These are phyloP conservation scores for Exophiala bonariae DNA, from an alignment of 2,329 filamentous ascomycete species.

Conservation along the genomic window DNA sequence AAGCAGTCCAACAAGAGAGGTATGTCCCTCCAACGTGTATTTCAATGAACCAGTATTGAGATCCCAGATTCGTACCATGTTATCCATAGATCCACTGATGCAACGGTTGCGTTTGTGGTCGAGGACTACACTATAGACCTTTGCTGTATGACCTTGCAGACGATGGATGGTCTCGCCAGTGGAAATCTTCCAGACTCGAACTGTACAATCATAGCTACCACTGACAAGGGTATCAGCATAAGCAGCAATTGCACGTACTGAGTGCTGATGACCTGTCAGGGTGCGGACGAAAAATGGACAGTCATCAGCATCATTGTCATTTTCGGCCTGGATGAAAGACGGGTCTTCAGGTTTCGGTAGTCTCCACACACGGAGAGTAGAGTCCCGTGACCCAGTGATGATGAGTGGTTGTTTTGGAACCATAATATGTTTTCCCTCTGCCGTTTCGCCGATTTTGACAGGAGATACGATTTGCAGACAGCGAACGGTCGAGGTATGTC, in stretches of 20 bases:
- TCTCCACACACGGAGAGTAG: conserved; percentile 90
- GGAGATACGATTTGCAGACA: conserved; percentile 94
- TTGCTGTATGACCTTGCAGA: conserved; percentile 81
- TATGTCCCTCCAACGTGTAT: conserved; percentile 89
- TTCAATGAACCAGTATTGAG: conserved; percentile 81
- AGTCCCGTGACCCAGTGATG: conserved; percentile 95
- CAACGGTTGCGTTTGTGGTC: conserved; percentile 90
- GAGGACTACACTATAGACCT: conserved; percentile 95
- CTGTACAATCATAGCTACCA: conserved; percentile 92
- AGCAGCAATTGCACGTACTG: conserved; percentile 92
- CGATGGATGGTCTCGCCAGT: conserved; percentile 86
- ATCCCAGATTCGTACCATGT: conserved; percentile 96
- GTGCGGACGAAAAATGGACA: conserved; percentile 94
- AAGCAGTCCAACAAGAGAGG: conserved; percentile 84
- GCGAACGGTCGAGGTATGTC: conserved; percentile 94
- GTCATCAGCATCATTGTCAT: conserved; percentile 70
- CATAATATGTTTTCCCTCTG: conserved; percentile 75
- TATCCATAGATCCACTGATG: conserved; percentile 98
- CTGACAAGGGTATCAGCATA: conserved; percentile 95
- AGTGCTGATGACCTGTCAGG: conserved; percentile 83
- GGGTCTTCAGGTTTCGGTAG: conserved; percentile 78
- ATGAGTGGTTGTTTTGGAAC: conserved; percentile 94
- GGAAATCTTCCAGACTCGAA: conserved; percentile 96
- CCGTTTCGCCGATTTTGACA: conserved; percentile 68
- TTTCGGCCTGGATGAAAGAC: conserved; percentile 75